A percentile compares a stretch with the other conserved stretches of the same genome.
phyloP scores from a whole-genome alignment of 805 yeast genomes.

The Candida verbasci region DNA sequence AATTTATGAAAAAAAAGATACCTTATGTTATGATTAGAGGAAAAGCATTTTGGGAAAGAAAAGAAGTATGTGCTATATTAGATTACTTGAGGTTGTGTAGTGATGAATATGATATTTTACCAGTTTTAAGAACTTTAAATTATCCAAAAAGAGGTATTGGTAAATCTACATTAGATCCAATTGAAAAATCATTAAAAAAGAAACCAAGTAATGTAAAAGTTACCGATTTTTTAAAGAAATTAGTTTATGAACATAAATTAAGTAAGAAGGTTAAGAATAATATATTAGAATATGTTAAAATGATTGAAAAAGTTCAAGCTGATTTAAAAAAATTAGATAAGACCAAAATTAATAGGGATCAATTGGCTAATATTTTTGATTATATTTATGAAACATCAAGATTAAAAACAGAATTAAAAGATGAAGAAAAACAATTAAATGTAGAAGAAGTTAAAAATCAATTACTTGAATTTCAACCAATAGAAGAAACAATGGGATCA shows the following conservation, averaged over 20 bases:
- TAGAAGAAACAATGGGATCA: constrained; percentile 18
- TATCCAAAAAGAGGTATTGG: constrained; percentile 72
- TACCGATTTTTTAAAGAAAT: constrained; percentile 7
- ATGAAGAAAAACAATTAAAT: constrained; percentile 30
- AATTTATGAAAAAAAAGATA: constrained; percentile 48
- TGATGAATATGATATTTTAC: constrained; percentile 55
- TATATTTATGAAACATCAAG: constrained; percentile 24
- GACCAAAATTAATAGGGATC: not conserved
- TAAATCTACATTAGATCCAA: constrained; percentile 37
- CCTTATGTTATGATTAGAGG: constrained; percentile 74
- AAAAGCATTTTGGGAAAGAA: constrained; percentile 72
- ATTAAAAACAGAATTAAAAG: constrained; percentile 20
- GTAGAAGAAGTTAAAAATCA: constrained; percentile 37
- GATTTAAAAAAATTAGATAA: not conserved
- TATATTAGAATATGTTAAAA: constrained; percentile 13
- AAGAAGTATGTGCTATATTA: constrained; percentile 59
- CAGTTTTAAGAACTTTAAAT: constrained; percentile 53
- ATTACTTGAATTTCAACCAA: constrained; percentile 29
- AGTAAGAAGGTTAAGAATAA: constrained; percentile 3
- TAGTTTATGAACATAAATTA: constrained; percentile 2
- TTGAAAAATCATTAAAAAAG: constrained; percentile 18
- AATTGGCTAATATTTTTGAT: constrained; percentile 16
- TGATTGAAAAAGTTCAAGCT: constrained; percentile 7
- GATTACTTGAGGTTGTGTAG: constrained; percentile 63
- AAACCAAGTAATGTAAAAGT: constrained; percentile 7